Base-by-base conservation (phyloP, 1,139 yeast genomes). In the Debaryomyces subglobosus region DNA sequence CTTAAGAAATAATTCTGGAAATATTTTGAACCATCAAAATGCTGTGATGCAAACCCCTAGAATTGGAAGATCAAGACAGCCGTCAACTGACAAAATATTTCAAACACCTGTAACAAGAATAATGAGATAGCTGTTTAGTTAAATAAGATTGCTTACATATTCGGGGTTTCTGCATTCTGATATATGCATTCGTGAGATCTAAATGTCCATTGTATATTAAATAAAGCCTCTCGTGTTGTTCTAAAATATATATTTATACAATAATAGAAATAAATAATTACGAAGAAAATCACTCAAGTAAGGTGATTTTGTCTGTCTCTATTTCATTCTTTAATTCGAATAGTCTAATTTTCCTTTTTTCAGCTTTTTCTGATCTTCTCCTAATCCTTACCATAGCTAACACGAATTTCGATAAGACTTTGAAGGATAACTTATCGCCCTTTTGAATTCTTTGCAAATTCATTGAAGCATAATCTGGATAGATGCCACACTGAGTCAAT, bases 361-460 rank as follows among this genome's bases (percentile, higher is more conserved):
- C 61, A 3, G 69, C 61, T 49, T 59, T 65, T 45, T 67, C 63
- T 5, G 57, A 54, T 49, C 84, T 62, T 39, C 69, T 75, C 54
- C 69, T 74, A 23, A 86, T 69, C 48, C 84, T 67, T 6, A 85
- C 78, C 33, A 74, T 68, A 1, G 89, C 86, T 52, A 85, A 64
- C 5, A 85, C 89, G 52, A 78, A 72, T 49, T 72, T 69, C 5
- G 86, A 83, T 38, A 78, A 54, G 20, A 55, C 58, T 44, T 61
- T 68, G 49, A 80, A 70, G 13, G 68, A 62, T 33, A 46, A 25
- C 44, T 51, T 48, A 37, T 50, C 53, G 16, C 54, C 46, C 44
- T 47, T 47, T 16, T 43, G 49, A 36, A 46, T 18, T 35, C 53
- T 52, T 51, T 54, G 44, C 53, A 59, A 42, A 51, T 51, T 52